Evolutionary conservation across 345 rosid species (phyloP), one percentile per base, ranked within the genome.

Genomic region (Hirschfeldia incana): DNA sequence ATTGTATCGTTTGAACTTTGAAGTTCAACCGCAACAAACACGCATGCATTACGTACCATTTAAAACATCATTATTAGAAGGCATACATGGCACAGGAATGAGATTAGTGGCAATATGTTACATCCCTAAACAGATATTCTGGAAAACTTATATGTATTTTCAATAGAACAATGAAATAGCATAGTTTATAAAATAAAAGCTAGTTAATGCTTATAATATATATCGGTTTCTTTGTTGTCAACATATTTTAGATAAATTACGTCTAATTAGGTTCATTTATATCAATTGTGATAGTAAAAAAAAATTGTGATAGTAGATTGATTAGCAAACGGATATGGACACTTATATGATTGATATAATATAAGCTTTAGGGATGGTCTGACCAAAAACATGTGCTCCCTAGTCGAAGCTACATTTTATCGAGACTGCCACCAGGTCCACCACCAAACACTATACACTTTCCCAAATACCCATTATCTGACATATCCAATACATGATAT

Each of bases 331-430:
- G 37, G 5, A 60, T 73, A 73, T 42, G 17, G 15, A 60, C 1
- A 11, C 9, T 13, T 39, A 58, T 12, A 71, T 17, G 51, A 55
- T 36, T 11, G 49, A 42, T 57, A 27, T 6, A 16, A 10, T 1
- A 27, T 58, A 59, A 10, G 8, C 33, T 59, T 59, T 27, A 60
- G 16, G 57, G 65, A 29, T 69, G 28, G 69, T 46, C 80, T 69
- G 75, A 32, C 63, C 39, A 76, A 76, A 76, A 69, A 76, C 76
- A 77, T 77, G 76, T 77, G 76, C 76, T 64, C 71, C 65, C 76
- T 64, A 53, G 65, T 64, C 66, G 32, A 53, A 21, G 59, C 66
- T 64, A 46, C 32, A 39, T 77, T 64, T 34, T 70, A 77, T 77
- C 66, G 76, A 77, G 76, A 61, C 69, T 30, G 72, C 16, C 21